Evolutionary conservation across 306 rosid species (phyloP).

Genomic region (Cicer arietinum): DNA sequence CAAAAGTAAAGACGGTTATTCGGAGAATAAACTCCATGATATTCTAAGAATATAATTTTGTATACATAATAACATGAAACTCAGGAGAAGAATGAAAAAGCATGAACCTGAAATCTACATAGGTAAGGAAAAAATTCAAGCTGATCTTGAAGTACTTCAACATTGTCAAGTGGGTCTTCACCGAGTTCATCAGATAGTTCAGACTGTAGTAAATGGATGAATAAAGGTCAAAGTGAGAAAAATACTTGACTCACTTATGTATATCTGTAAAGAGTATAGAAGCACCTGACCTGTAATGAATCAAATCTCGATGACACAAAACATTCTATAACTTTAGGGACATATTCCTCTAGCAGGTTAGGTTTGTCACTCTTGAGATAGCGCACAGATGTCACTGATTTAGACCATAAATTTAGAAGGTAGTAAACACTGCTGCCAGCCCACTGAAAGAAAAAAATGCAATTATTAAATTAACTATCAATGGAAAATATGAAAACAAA

Average conservation of each 20-base stretch:
- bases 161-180: slow-evolving; percentile 57
- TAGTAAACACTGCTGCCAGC: slow-evolving; percentile 60
- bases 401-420: slow-evolving; percentile 58
- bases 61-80: slow-evolving; percentile 9
- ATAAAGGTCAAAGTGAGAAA: slow-evolving; percentile 16
- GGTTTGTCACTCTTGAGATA: slow-evolving; percentile 60
- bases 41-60: not conserved
- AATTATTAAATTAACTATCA: slow-evolving; percentile 13
- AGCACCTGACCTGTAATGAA: slow-evolving; percentile 52
- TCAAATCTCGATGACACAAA: slow-evolving; percentile 59
- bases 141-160: slow-evolving; percentile 56
- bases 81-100: slow-evolving; percentile 23
- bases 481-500: not conserved
- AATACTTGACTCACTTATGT: slow-evolving; percentile 2
- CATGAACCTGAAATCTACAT: slow-evolving; percentile 56
- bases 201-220: slow-evolving; percentile 42
- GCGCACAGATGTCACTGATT: slow-evolving; percentile 49
- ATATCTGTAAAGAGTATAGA: slow-evolving; percentile 2
- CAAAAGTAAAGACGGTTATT: slow-evolving; percentile 8
- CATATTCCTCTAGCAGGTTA: slow-evolving; percentile 51
- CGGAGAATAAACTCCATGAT: slow-evolving; percentile 13
- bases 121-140: slow-evolving; percentile 58
- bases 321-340: slow-evolving; percentile 55
- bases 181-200: slow-evolving; percentile 55
- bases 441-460: slow-evolving; percentile 50